Base-by-base conservation (phyloP, 257 asterid genomes). In the Forsythia suspensa region DNA sequence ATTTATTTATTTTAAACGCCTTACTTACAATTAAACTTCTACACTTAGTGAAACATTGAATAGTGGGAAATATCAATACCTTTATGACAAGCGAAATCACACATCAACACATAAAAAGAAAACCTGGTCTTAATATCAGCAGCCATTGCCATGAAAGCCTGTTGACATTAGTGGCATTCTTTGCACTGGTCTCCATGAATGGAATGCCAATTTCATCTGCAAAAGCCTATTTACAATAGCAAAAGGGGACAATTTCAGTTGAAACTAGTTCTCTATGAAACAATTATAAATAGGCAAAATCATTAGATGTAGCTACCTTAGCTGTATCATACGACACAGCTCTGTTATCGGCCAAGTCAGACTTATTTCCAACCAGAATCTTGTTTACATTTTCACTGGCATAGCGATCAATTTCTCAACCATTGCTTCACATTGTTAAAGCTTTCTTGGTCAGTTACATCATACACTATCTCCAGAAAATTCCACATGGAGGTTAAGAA, bases 121-220 rank as follows among this genome's bases (percentile, higher is more conserved):
- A n/a, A 94, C 98, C 92, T 92, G 46, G 82, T 91, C 87, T 94
- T 94, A 63, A 92, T 90, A 77, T 90, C 90, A 82, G 91, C 93
- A 76, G 98, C 80, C 98, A 94, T 94, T 18, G 97, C 97, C 98
- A 92, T 94, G 88, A 94, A 94, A 86, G 97, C 97, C 79, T 92
- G 89, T 79, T 94, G 5, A 94, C 97, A 5, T 92, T 94, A 41
- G 90, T 90, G 68, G 98, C 97, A 88, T 87, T 85, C 78, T 92
- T 94, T 39, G 98, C 97, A 91, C 98, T 94, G 43, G 98, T 91
- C 87, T 92, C 98, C 98, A 94, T 74, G 85, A 92, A 92, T 40
- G 98, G 98, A 83, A 94, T 94, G 71, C 98, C 98, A 6, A 91
- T 90, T 81, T 94, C 97, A 79, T 94, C 97, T 2, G 98, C 98